Base-by-base conservation (phyloP, 306 rosid species). In the Corylus heterophylla region DNA sequence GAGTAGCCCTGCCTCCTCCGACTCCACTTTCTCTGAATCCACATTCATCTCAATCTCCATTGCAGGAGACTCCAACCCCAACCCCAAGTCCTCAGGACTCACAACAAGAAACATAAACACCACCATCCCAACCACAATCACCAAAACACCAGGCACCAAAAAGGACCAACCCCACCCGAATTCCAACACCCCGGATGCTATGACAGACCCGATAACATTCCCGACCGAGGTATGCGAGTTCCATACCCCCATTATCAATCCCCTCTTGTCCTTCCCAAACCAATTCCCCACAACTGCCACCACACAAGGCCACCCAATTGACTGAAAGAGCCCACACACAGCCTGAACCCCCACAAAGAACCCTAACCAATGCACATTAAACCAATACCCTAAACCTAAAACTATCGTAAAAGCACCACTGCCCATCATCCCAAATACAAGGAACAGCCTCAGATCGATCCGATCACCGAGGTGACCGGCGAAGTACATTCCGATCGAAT, bases 101-200 rank as follows among this genome's bases (percentile, higher is more conserved):
- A 82, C 97, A 73, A 89, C 93, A 73, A 96, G 99, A 85, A 96
- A 91, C 74, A 88, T 27, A 78, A 83, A 89, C 70, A 93, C 96
- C 70, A 95, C 76, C 84, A 89, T 62, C 54, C 89, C 97, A 2
- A 88, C 84, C 12, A 88, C 74, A 85, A 95, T 89, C 62, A 90
- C 92, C 79, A 96, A 62, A 71, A 88, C 4, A 56, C 98, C 98
- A 27, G 98, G 97, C 77, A 91, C 79, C 81, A 91, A 81, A 89
- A 95, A 93, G 29, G 99, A 93, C 98, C 98, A 93, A 74, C 99
- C 99, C 99, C 99, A 95, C 69, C 99, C 99, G 16, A 81, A 84
- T 79, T 93, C 97, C 80, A 96, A 83, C 49, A 88, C 88, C 58
- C 89, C 89, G 0, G 98, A 91, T 7, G 98, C 99, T 22, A 96